These are phyloP conservation scores for Cyberlindnera suaveolens DNA, from an alignment of 805 yeast genomes.

Conservation along the genomic window DNA sequence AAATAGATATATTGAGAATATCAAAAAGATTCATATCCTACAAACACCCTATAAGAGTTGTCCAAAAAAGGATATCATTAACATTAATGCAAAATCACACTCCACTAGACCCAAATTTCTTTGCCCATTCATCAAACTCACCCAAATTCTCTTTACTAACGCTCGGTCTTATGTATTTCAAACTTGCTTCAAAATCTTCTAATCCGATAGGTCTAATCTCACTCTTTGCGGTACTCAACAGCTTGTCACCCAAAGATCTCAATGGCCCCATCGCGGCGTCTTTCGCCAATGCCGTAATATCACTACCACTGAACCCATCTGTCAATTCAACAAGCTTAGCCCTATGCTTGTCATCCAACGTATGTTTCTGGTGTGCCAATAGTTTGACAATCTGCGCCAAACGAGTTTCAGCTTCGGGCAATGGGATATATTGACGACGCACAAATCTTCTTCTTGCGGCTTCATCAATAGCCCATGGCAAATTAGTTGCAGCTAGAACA, in stretches of 20 bases:
- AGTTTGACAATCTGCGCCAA: conserved; percentile 65
- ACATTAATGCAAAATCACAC: conserved; percentile 37
- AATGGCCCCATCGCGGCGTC: conserved; percentile 99
- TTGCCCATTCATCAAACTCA: conserved; percentile 86
- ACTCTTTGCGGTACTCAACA: conserved; percentile 62
- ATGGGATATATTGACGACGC: conserved; percentile 86
- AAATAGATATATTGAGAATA: no score
- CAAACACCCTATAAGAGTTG: background rate
- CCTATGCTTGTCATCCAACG: conserved; percentile 58
- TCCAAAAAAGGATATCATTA: background rate
- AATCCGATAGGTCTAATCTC: conserved; percentile 72
- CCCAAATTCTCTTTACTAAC: conserved; percentile 76
- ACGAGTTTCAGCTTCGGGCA: conserved; percentile 85
- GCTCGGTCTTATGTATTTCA: conserved; percentile 80
- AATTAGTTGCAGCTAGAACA: conserved; percentile 89
- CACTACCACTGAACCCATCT: conserved; percentile 89
- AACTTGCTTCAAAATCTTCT: conserved; percentile 70
- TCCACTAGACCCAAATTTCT: conserved; percentile 82
- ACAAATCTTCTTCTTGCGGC: conserved; percentile 95
- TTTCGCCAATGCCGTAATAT: conserved; percentile 89
- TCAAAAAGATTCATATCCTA: no score
- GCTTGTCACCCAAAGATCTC: conserved; percentile 80
- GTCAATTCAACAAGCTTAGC: conserved; percentile 58
- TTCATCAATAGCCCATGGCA: conserved; percentile 97
- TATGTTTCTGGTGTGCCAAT: conserved; percentile 60